Evolutionary conservation across 169 alveolate genomes (phyloP), one percentile per base, ranked within the genome.

Genomic region (Plasmodium fragile): DNA sequence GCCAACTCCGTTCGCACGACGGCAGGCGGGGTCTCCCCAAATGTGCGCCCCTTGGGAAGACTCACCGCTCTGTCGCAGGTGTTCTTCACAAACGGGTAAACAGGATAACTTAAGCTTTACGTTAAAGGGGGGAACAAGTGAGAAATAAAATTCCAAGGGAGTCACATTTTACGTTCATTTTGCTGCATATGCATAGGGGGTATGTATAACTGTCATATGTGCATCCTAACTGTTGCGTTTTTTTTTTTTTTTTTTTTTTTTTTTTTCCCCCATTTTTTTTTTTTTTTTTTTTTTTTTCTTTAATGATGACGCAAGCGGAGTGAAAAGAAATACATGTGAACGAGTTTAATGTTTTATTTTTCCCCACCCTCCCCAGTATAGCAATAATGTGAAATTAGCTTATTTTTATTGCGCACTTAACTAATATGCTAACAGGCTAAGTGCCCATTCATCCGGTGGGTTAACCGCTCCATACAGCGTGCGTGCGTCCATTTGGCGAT

Each of bases 241-340:
- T 59, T 65, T 65, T 65, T 65, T 65, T 65, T 65, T 65, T 65
- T 65, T 65, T 65, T 65, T 65, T 65, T 65, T 65, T 65, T 65
- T 25, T 25, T 4, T 25, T 22, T 13, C 75, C 30, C 32, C 10
- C 75, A 22, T 0, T 59, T 59, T 59, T 65, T 65, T n/a, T 65
- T 16, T 65, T 65, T 65, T 4, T 65, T 65, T 65, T 65, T 65
- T 65, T 18, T 59, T 59, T 6, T 22, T 22, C 11, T 65, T 65
- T 36, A 18, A 65, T 65, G 75, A n/a, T 18, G 30, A 65, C 30
- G 75, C 36, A 65, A 65, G 2, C 36, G 18, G 75, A 65, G 36
- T 22, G 75, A n/a, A 65, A 65, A 65, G 34, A 65, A 65, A 65
- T 25, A 22, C 75, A 25, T 7, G 36, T 65, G 36, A 65, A 18